Percentiles rank a stretch among this genome's conserved stretches.
Evolutionary conservation across 192 early-diverging fungal species (phyloP).

Genomic region (Funneliformis geosporum): DNA sequence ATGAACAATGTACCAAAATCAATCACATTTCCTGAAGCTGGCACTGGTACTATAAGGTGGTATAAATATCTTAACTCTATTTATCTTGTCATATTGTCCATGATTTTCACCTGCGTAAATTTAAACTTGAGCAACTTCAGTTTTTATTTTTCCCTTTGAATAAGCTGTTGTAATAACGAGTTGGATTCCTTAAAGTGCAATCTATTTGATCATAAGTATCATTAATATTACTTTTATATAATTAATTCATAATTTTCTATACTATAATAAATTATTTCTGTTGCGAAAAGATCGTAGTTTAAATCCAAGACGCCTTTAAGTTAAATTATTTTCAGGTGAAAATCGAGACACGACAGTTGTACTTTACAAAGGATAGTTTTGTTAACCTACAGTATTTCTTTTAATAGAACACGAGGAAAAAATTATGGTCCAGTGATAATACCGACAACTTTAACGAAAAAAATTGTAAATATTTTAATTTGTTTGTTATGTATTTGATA

Average conservation of each 20-base stretch:
- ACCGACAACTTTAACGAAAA: constrained; percentile 45
- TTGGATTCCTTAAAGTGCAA: background rate
- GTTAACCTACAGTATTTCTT: background rate
- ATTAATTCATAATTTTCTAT: background rate
- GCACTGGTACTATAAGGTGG: background rate
- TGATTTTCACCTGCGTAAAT: background rate
- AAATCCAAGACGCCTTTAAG: background rate
- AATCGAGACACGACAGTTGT: background rate
- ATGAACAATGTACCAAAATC: constrained; percentile 6
- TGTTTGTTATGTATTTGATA: background rate
- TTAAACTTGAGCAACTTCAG: background rate
- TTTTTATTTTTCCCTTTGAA: no score
- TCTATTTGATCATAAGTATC: background rate
- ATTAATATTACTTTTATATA: background rate
- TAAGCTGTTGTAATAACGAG: background rate
- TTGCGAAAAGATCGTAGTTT: background rate
- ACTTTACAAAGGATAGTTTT: background rate
- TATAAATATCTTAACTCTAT: background rate
- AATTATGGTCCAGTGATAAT: constrained; percentile 34
- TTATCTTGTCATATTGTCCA: background rate
- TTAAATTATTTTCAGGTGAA: background rate
- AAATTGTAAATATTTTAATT: constrained; percentile 33
- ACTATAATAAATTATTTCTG: background rate
- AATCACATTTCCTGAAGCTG: background rate
- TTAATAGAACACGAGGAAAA: background rate